Conservation (phyloP, 768 basidiomycete species). For the Phylloporus scabripes region DNA sequence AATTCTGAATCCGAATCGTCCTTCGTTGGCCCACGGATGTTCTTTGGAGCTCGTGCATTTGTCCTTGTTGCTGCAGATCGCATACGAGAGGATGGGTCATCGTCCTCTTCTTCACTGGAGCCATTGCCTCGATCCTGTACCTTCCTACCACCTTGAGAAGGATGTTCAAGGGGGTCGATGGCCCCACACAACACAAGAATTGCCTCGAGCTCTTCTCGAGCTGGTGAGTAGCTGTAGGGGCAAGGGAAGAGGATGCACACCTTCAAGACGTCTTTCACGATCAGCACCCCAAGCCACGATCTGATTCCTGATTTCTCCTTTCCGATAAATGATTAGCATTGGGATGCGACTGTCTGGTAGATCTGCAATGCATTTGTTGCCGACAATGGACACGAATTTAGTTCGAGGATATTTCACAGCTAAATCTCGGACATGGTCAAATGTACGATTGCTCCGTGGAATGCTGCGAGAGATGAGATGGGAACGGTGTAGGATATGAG, state of each 20-base stretch:
- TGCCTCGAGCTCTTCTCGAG: slow-evolving; percentile 59
- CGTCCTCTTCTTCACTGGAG: slow-evolving; percentile 44
- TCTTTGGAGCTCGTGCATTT: slow-evolving; percentile 48
- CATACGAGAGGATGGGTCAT: slow-evolving; percentile 48
- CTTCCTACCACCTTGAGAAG: slow-evolving; percentile 22
- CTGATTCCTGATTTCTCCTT: slow-evolving; percentile 87
- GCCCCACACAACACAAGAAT: slow-evolving; percentile 60
- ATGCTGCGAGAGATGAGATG: slow-evolving; percentile 43
- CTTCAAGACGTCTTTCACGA: slow-evolving; percentile 68
- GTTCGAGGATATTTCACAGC: slow-evolving; percentile 84
- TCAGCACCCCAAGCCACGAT: slow-evolving; percentile 82
- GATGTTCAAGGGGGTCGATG: slow-evolving; percentile 52
- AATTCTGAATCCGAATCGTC: slow-evolving; percentile 76
- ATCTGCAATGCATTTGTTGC: slow-evolving; percentile 93
- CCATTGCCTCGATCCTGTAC: slow-evolving; percentile 35
- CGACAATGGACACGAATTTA: slow-evolving; percentile 94
- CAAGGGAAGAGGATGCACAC: slow-evolving; percentile 36
- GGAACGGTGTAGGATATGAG: not conserved
- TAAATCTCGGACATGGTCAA: slow-evolving; percentile 60
- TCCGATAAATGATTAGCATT: slow-evolving; percentile 88
- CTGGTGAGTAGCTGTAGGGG: not conserved
- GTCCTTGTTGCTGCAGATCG: slow-evolving; percentile 54
- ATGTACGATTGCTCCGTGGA: slow-evolving; percentile 72
- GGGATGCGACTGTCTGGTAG: slow-evolving; percentile 88
- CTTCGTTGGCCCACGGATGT: slow-evolving; percentile 46